Evolutionary conservation across 163 green algal genomes (phyloP), one percentile per base, ranked within the genome.

Genomic region (Scenedesmus sp.): DNA sequence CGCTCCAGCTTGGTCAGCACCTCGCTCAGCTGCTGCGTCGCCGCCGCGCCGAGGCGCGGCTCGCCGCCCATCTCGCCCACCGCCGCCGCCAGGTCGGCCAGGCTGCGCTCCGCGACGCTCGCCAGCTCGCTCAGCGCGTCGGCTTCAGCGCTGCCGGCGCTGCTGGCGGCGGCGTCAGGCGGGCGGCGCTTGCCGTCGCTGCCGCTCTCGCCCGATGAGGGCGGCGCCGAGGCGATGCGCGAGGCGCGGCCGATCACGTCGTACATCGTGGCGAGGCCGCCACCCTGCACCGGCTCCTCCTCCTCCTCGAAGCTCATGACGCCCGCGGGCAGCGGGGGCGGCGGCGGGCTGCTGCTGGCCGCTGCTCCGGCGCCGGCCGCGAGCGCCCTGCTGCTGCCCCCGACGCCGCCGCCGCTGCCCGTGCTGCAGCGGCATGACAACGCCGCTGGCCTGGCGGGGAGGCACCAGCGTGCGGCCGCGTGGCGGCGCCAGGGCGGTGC

Each of bases 1-100:
- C 63, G 75, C 64, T 77, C 75, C 26, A 83, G 56, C 42, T 83
- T 83, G 15, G 71, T 42, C 53, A 83, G 64, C n/a, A 83, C 75
- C 34, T 77, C 75, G 10, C 44, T 70, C 33, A 83, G 57, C 75
- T 83, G 75, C 44, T 77, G 75, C 11, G 64, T 83, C 11, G 56
- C 56, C 29, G 65, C 74, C 20, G 74, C 74, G 11, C 62, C 50
- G 15, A 74, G 31, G n/a, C 75, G 39, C 5, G 75, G 17, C 20
- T 75, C 74, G n/a, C n/a, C n/a, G n/a, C n/a, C n/a, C n/a, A n/a
- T n/a, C n/a, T n/a, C n/a, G 24, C 75, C 74, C 26, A 81, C 74
- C 11, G 53, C 74, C 44, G 74, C 60, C 36, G 57, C 31, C 50
- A 81, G 51, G 15, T 74, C 74, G 3, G 45, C 74, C 11, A 81